Conservation (phyloP, 225 moss, liverwort and hornwort species). For the Antitrichia curtipendula region DNA sequence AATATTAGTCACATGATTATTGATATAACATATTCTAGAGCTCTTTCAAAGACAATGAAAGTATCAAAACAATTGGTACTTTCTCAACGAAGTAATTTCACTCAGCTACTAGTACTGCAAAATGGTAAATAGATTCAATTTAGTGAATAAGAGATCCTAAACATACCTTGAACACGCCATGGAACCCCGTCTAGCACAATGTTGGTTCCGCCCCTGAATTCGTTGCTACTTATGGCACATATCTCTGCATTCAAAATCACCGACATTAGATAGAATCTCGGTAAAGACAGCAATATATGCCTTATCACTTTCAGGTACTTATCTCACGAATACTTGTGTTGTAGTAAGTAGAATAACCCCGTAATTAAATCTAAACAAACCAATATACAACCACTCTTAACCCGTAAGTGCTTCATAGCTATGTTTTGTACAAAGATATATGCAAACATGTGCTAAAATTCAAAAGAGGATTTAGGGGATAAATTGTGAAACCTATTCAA, state of each 20-base stretch:
- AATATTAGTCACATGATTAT: background rate
- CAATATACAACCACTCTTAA: background rate
- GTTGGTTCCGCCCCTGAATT: slow-evolving; percentile 83
- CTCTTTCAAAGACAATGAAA: background rate
- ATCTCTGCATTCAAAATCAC: slow-evolving; percentile 43
- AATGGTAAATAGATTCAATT: background rate
- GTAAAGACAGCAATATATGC: background rate
- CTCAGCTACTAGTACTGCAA: background rate
- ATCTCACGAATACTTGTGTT: background rate
- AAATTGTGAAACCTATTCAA: background rate
- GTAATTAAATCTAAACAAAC: background rate
- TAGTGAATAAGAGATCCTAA: background rate
- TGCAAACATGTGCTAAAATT: background rate
- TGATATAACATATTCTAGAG: background rate
- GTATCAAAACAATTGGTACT: background rate
- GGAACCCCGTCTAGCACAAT: slow-evolving; percentile 79
- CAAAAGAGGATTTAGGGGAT: background rate
- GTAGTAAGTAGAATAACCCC: background rate
- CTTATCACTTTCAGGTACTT: background rate
- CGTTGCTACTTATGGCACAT: slow-evolving; percentile 71
- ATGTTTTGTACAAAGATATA: background rate
- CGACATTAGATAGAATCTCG: background rate
- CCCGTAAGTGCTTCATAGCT: background rate
- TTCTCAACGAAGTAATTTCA: background rate
- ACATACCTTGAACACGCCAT: slow-evolving; percentile 73